Conservation (phyloP, 805 yeast genomes). For the Sugiyamaella qingdaonensis region DNA sequence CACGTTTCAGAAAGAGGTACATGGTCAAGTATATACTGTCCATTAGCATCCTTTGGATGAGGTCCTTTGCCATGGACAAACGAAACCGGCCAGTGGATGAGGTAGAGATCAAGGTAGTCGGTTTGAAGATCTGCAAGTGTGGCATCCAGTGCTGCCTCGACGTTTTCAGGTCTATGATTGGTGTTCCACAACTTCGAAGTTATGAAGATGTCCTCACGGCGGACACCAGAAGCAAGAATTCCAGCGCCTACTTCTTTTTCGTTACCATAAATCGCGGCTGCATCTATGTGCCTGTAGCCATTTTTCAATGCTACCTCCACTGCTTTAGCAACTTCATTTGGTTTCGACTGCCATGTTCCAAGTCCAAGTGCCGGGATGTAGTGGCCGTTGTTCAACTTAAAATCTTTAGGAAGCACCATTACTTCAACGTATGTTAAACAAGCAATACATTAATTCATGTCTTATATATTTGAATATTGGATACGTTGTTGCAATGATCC, state of each 20-base stretch:
- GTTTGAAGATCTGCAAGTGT: slow-evolving; percentile 42
- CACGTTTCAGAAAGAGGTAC: slow-evolving; percentile 42
- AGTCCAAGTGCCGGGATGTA: slow-evolving; percentile 49
- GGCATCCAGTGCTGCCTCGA: slow-evolving; percentile 41
- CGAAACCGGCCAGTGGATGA: slow-evolving; percentile 53
- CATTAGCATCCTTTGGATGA: slow-evolving; percentile 27
- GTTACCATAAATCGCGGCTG: slow-evolving; percentile 54
- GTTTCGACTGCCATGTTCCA: slow-evolving; percentile 46
- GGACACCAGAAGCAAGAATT: slow-evolving; percentile 52
- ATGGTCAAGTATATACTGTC: slow-evolving; percentile 19
- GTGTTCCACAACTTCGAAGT: slow-evolving; percentile 38
- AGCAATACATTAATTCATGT: no score
- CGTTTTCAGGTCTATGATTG: slow-evolving; percentile 36
- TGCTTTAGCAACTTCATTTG: slow-evolving; percentile 28
- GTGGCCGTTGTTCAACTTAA: slow-evolving; percentile 40
- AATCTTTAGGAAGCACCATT: slow-evolving; percentile 1
- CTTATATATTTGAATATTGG: no score
- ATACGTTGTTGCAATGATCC: no score
- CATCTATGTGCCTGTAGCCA: slow-evolving; percentile 64
- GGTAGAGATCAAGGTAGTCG: slow-evolving; percentile 50
- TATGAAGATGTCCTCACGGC: slow-evolving; percentile 41
- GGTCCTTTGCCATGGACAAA: slow-evolving; percentile 1
- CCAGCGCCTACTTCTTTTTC: slow-evolving; percentile 53
- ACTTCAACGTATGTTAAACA: neutral
- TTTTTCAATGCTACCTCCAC: slow-evolving; percentile 44